Conservation (phyloP, 495 filamentous ascomycete genomes). For the Cercophora sp. region DNA sequence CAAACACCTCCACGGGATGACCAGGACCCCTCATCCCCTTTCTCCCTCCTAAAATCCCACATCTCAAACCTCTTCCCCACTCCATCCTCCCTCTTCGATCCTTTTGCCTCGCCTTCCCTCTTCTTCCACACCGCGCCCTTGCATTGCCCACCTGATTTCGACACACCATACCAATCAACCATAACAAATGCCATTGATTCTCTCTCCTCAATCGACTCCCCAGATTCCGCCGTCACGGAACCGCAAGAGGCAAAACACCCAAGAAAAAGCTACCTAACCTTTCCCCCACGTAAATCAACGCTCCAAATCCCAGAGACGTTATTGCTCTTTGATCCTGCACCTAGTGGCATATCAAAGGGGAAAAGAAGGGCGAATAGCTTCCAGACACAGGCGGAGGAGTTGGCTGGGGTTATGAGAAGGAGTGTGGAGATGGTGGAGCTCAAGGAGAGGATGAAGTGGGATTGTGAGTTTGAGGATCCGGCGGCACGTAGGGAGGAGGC, state of each 20-base stretch:
- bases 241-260: neutral
- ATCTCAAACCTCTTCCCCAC: slow-evolving; percentile 33
- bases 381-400: slow-evolving; percentile 29
- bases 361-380: slow-evolving; percentile 27
- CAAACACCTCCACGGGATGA: slow-evolving; percentile 5
- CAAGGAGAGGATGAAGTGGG: slow-evolving; percentile 22
- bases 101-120: slow-evolving; percentile 49
- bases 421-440: slow-evolving; percentile 36
- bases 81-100: slow-evolving; percentile 45
- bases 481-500: slow-evolving; percentile 8
- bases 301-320: slow-evolving; percentile 33
- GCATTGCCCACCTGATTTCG: too few species aligned
- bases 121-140: slow-evolving; percentile 54
- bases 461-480: slow-evolving; percentile 18
- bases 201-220: neutral
- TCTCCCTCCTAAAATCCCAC: slow-evolving; percentile 26
- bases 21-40: slow-evolving; percentile 14
- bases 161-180: too few species aligned
- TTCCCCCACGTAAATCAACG: slow-evolving; percentile 33
- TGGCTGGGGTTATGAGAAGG: slow-evolving; percentile 33
- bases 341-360: neutral
- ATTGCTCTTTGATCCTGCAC: slow-evolving; percentile 28
- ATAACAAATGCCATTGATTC: too few species aligned
- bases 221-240: neutral
- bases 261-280: slow-evolving; percentile 23